phyloP scores from a whole-genome alignment of 306 rosid species.

The Corylus heterophylla region DNA sequence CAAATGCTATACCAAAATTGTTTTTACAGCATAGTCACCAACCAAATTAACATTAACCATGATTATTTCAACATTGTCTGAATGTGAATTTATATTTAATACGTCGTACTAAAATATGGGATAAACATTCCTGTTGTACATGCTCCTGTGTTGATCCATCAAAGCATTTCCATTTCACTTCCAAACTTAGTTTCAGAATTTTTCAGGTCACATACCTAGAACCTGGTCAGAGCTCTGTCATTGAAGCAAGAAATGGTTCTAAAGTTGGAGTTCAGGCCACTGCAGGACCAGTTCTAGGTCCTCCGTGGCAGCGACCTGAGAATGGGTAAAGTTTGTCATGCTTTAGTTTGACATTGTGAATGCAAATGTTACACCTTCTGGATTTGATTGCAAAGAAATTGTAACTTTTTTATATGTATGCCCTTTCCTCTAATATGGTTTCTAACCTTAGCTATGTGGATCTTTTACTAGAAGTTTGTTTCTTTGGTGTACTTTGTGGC shows the following conservation, averaged over 20 bases:
- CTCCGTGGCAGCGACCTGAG: slow-evolving; percentile 98
- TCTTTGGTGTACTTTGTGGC: slow-evolving; percentile 21
- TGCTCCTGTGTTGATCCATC: background rate
- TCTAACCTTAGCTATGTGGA: slow-evolving; percentile 12
- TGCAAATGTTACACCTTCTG: slow-evolving; percentile 4
- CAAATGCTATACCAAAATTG: background rate
- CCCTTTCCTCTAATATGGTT: slow-evolving; percentile 2
- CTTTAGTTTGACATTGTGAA: background rate
- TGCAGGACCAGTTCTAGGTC: slow-evolving; percentile 93
- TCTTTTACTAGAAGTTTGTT: slow-evolving; percentile 5
- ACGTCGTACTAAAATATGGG: background rate
- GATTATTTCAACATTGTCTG: background rate
- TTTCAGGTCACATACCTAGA: slow-evolving; percentile 79
- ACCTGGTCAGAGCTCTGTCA: slow-evolving; percentile 78
- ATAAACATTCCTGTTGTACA: background rate
- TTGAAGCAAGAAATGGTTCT: slow-evolving; percentile 66
- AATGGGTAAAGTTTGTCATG: slow-evolving; percentile 65
- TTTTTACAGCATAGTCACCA: background rate
- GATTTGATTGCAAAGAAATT: background rate
- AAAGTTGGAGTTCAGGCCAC: slow-evolving; percentile 68
- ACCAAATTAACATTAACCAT: background rate
- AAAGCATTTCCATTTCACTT: slow-evolving; percentile 14
- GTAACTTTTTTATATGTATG: background rate
- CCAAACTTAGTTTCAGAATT: slow-evolving; percentile 15
- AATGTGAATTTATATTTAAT: background rate